Percentiles rank a stretch among this genome's conserved stretches.
Evolutionary conservation across 1,284 basidiomycete genomes (phyloP).

Genomic region (Boletus subluridellus): DNA sequence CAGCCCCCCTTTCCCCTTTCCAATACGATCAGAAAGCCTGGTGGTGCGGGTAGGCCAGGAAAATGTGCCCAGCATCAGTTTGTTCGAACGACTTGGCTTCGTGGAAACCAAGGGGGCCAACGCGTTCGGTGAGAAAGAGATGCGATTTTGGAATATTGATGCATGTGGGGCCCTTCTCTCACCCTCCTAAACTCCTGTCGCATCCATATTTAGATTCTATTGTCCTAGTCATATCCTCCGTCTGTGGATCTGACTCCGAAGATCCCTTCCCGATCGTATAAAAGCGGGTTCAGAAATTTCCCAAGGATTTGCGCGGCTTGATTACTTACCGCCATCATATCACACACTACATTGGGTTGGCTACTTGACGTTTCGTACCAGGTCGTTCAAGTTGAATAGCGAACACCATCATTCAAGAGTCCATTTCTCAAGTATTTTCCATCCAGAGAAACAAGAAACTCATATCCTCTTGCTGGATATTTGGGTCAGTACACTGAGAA

Average conservation of each 20-base stretch:
- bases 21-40: constrained; percentile 41
- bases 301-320: constrained; percentile 1
- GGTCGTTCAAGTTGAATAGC: not conserved
- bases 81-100: constrained; percentile 52
- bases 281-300: not conserved
- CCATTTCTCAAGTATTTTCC: not conserved
- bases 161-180: not conserved
- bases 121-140: constrained; percentile 51
- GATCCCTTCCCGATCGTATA: constrained; percentile 4
- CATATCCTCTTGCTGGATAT: too few relatives aligned
- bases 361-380: not conserved
- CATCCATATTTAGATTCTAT: constrained; percentile 8
- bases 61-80: constrained; percentile 48
- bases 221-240: constrained; percentile 18
- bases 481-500: not conserved
- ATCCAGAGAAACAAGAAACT: not conserved
- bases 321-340: constrained; percentile 7
- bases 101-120: constrained; percentile 41
- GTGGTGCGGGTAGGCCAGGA: constrained; percentile 54
- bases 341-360: not conserved
- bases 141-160: constrained; percentile 28
- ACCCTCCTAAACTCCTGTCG: not conserved
- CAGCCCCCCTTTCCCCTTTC: constrained; percentile 30
- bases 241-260: not conserved
- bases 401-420: not conserved